Evolutionary conservation across 2,329 filamentous ascomycete species (phyloP), one percentile per base, ranked within the genome.

Genomic region (Xylaria sp.): DNA sequence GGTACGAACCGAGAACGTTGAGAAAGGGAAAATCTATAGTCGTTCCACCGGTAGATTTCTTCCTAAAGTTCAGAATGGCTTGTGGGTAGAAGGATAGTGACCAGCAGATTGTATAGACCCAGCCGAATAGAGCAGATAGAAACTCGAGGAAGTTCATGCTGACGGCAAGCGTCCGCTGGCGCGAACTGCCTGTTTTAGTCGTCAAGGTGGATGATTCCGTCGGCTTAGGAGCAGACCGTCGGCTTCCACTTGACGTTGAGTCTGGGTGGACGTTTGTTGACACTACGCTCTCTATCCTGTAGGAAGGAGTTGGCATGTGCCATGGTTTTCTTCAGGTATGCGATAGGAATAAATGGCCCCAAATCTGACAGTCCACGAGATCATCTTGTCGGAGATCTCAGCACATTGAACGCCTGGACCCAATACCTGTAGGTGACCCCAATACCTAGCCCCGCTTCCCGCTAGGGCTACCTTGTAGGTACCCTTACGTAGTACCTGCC

Each of bases 81-180:
- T 98, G 96, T 1, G 95, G 94, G 80, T 98, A 98, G 83, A 98
- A 98, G 18, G 94, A 97, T 18, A 91, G 82, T 13, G 92, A 95
- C 95, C 95, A 96, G 80, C 88, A 89, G 58, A 90, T 72, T 72
- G 89, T 91, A 81, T 94, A 94, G 77, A 91, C 82, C 91, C 92
- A 94, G 80, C 92, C 92, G 74, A 92, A 88, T 39, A 91, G 77
- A 77, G 84, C 86, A 60, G 87, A 89, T 20, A 88, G 63, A 66
- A 84, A 74, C 37, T 79, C 74, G 68, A 90, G 84, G 72, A 88
- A 82, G 63, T 78, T 76, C 78, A 80, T 80, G 70, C 44, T 72
- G 66, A 13, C 15, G 58, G 57, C 3, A 51, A 23, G 28, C 10
- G 13, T 12, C 46, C 25, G 34, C 12, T 65, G 50, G 56, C 41